Percentiles rank a stretch among this genome's conserved stretches.
These are phyloP conservation scores for Plasmodium reichenowi DNA, from an alignment of 169 alveolate genomes.

Conservation along the genomic window DNA sequence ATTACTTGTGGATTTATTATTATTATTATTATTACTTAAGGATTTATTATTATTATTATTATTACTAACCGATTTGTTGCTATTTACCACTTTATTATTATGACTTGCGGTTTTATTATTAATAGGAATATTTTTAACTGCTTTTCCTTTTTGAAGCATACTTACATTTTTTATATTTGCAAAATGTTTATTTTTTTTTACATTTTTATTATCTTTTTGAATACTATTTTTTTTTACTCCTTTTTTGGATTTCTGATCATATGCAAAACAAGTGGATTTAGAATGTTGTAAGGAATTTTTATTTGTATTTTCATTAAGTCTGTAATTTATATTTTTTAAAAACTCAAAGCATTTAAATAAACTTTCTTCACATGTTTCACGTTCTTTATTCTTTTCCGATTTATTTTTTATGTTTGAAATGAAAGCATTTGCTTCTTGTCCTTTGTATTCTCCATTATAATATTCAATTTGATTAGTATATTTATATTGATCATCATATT, in stretches of 20 bases:
- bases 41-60: not conserved
- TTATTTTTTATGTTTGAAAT: not conserved
- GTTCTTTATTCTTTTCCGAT: conserved; percentile 12
- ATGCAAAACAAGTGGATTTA: conserved; percentile 12
- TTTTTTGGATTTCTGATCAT: conserved; percentile 38
- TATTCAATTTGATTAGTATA: not conserved
- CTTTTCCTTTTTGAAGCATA: not conserved
- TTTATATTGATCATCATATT: too few species aligned
- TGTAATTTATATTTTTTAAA: conserved; percentile 56
- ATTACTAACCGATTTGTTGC: not conserved
- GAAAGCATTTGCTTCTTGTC: not conserved
- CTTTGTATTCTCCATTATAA: conserved; percentile 2
- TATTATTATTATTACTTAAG: not conserved
- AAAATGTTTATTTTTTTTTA: conserved; percentile 7
- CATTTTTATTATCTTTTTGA: conserved; percentile 26
- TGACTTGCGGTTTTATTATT: too few species aligned
- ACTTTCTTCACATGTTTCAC: conserved; percentile 59
- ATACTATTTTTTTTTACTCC: conserved; percentile 21
- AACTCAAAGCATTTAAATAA: conserved; percentile 64
- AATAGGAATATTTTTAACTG: not conserved
- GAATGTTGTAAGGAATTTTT: not conserved
- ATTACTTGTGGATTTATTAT: not conserved
- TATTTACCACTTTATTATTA: too few species aligned
- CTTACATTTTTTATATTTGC: conserved; percentile 14
- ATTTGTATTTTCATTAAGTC: conserved; percentile 13